Evolutionary conservation across 176 grass and related monocot species (phyloP).

Genomic region (Poa annua): DNA sequence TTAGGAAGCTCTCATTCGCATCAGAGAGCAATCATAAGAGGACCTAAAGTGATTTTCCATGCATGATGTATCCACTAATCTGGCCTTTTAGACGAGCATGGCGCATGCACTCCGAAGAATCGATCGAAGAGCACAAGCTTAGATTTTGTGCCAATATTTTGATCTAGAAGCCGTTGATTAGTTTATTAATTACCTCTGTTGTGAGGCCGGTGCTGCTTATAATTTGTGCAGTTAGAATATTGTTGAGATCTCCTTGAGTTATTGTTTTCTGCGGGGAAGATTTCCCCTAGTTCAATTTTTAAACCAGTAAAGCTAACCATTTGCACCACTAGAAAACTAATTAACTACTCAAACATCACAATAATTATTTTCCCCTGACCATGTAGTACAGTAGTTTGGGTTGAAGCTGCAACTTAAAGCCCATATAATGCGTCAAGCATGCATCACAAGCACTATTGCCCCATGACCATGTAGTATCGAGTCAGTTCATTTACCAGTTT

Average conservation of each 20-base stretch:
- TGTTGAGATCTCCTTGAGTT: not conserved
- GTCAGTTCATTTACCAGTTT: not conserved
- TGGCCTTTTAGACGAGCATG: constrained; percentile 52
- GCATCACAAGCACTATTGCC: not conserved
- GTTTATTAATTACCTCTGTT: constrained; percentile 2
- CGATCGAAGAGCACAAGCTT: constrained; percentile 53
- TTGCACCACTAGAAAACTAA: not conserved
- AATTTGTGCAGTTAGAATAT: constrained; percentile 25
- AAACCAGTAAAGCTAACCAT: not conserved
- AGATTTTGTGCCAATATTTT: constrained; percentile 64
- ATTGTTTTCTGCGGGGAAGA: not conserved
- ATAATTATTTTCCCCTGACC: too few species aligned
- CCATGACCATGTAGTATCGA: not conserved
- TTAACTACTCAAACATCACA: not conserved
- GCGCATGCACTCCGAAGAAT: constrained; percentile 43
- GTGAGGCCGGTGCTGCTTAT: not conserved
- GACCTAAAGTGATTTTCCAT: constrained; percentile 48
- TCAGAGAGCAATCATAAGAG: constrained; percentile 72
- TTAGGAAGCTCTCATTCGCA: constrained; percentile 55
- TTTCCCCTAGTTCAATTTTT: not conserved
- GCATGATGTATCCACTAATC: constrained; percentile 58
- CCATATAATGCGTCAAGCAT: not conserved
- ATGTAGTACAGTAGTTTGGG: not conserved
- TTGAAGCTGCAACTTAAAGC: not conserved
- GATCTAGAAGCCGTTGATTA: constrained; percentile 44